phyloP scores from a whole-genome alignment of 306 rosid species.

The Quercus wislizeni region DNA sequence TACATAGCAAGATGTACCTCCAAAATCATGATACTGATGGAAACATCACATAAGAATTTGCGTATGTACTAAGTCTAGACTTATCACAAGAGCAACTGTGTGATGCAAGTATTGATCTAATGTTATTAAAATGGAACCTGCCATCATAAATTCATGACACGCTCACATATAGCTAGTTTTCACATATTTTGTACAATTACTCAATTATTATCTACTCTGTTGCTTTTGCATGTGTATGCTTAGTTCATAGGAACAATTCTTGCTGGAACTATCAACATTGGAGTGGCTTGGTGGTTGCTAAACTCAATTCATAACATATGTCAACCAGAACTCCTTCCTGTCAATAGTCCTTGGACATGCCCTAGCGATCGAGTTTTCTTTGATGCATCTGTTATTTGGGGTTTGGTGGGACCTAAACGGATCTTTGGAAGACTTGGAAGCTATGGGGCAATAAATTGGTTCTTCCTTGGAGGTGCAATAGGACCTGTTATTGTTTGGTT shows the following conservation, averaged over 20 bases:
- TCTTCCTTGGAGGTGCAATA: constrained; percentile 76
- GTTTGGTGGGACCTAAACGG: constrained; percentile 64
- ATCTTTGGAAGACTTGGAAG: constrained; percentile 64
- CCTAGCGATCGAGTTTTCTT: constrained; percentile 72
- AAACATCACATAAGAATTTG: too few species aligned
- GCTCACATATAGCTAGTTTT: too few species aligned
- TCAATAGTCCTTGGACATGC: constrained; percentile 76
- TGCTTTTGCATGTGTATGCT: constrained; percentile 5
- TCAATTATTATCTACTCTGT: background rate
- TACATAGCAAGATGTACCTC: background rate
- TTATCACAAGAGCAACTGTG: too few species aligned
- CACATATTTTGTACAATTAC: too few species aligned
- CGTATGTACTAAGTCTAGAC: too few species aligned
- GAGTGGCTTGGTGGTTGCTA: constrained; percentile 78
- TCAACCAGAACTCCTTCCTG: constrained; percentile 46
- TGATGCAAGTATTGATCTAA: too few species aligned
- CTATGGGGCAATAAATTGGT: constrained; percentile 72
- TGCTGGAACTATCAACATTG: constrained; percentile 73
- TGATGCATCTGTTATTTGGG: constrained; percentile 89
- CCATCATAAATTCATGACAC: too few species aligned
- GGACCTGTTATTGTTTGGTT: constrained; percentile 72
- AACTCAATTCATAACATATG: constrained; percentile 53
- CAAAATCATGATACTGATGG: too few species aligned
- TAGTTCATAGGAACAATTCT: constrained; percentile 77
- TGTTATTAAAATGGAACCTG: too few species aligned